Percentiles rank a stretch among this genome's conserved stretches.
Conservation (phyloP, 164 flowering plant genomes). For the Malania oleifera region DNA sequence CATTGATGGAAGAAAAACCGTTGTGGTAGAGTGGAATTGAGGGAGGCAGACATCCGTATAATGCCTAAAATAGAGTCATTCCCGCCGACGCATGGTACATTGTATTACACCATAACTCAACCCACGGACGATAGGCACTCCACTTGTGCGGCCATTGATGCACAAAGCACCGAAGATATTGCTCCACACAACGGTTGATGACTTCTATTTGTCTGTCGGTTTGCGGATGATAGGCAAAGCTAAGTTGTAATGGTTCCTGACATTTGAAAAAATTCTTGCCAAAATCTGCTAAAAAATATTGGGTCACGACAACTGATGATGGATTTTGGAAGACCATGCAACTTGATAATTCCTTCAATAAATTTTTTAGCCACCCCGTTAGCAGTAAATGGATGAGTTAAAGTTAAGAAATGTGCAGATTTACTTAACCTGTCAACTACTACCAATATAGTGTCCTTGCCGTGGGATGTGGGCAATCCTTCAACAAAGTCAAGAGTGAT, state of each 20-base stretch:
- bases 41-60: background rate
- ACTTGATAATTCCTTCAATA: background rate
- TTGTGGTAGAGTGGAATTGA: background rate
- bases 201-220: background rate
- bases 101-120: background rate
- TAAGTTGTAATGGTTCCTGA: background rate
- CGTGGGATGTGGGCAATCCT: background rate
- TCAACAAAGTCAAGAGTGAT: background rate
- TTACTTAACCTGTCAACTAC: no score
- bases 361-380: background rate
- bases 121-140: background rate
- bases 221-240: background rate
- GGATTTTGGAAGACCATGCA: background rate
- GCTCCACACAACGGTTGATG: background rate
- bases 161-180: background rate
- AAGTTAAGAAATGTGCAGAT: no score
- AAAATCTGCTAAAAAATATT: background rate
- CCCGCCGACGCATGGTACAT: background rate
- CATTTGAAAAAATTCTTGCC: background rate
- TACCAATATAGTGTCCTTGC: background rate
- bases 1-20: background rate
- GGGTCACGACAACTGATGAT: background rate
- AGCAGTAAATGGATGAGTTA: background rate
- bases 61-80: background rate
- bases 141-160: background rate